phyloP scores from a whole-genome alignment of 495 filamentous ascomycete species.

The Penicillium mononematosum region DNA sequence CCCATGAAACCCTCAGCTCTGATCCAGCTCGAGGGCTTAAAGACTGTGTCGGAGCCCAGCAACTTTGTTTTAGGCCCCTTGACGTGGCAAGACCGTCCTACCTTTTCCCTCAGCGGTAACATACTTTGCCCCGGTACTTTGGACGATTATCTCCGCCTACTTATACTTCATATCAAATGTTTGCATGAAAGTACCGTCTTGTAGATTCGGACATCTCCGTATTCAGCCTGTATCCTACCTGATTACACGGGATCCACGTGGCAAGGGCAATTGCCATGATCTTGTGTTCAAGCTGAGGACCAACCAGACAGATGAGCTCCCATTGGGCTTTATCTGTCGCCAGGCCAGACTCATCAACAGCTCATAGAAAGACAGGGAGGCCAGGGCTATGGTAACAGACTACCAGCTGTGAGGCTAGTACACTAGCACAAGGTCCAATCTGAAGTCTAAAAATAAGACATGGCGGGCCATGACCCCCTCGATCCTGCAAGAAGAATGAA shows the following conservation, averaged over 20 bases:
- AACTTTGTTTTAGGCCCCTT: slow-evolving; percentile 1
- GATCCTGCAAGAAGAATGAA: background rate
- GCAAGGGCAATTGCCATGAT: background rate
- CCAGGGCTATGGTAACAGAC: background rate
- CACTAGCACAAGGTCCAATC: background rate
- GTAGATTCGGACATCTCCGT: slow-evolving; percentile 8
- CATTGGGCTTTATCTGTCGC: background rate
- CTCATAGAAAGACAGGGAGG: background rate
- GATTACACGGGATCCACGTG: slow-evolving; percentile 6
- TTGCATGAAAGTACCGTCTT: background rate
- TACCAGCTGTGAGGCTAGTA: background rate
- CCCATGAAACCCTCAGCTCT: slow-evolving; percentile 7
- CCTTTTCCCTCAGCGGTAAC: background rate
- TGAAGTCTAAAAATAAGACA: slow-evolving; percentile 14
- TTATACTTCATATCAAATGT: slow-evolving; percentile 6
- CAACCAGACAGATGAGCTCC: background rate
- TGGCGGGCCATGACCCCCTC: background rate
- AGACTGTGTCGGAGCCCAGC: background rate
- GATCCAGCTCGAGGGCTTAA: background rate
- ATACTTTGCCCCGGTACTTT: slow-evolving; percentile 2
- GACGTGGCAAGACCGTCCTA: slow-evolving; percentile 3
- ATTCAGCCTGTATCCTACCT: background rate
- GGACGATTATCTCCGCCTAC: background rate
- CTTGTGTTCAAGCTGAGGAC: background rate
- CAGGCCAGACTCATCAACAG: background rate